Conservation (phyloP, 2,329 filamentous ascomycete species). For the Thelonectria blattea region DNA sequence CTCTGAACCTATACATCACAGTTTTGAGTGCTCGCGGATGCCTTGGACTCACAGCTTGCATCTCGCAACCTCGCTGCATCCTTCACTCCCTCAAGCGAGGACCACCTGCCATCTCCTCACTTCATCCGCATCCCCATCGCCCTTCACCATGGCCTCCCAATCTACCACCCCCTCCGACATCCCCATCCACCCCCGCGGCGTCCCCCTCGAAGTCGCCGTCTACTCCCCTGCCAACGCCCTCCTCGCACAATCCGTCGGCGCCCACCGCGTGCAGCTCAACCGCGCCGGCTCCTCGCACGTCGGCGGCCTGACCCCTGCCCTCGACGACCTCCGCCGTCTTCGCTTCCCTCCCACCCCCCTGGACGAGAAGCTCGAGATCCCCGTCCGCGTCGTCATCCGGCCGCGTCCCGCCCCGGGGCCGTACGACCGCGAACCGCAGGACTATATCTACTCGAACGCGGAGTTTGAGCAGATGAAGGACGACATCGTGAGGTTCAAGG, state of each 20-base stretch:
- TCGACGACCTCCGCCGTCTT: slow-evolving; percentile 47
- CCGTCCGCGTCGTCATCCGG: slow-evolving; percentile 62
- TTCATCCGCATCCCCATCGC: background rate
- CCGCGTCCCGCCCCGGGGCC: slow-evolving; percentile 41
- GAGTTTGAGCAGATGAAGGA: slow-evolving; percentile 54
- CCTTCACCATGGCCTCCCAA: background rate
- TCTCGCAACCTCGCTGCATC: too few relatives aligned
- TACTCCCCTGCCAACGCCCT: slow-evolving; percentile 54
- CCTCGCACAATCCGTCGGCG: slow-evolving; percentile 50
- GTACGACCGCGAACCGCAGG: slow-evolving; percentile 34
- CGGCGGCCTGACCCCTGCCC: slow-evolving; percentile 59
- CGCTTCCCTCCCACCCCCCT: background rate
- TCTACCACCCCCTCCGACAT: background rate
- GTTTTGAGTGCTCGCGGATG: background rate
- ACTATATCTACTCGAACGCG: slow-evolving; percentile 56
- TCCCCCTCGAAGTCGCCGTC: slow-evolving; percentile 59
- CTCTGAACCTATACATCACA: background rate
- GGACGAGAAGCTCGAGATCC: slow-evolving; percentile 39
- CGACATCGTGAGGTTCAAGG: slow-evolving; percentile 47
- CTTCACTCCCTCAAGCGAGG: background rate
- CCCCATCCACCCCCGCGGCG: slow-evolving; percentile 5
- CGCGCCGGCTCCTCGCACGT: slow-evolving; percentile 54
- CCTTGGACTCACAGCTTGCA: too few relatives aligned
- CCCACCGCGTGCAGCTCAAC: slow-evolving; percentile 61
- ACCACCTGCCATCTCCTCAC: background rate